These are phyloP conservation scores for Ascochyta fabae DNA, from an alignment of 2,329 filamentous ascomycete genomes.

Conservation along the genomic window DNA sequence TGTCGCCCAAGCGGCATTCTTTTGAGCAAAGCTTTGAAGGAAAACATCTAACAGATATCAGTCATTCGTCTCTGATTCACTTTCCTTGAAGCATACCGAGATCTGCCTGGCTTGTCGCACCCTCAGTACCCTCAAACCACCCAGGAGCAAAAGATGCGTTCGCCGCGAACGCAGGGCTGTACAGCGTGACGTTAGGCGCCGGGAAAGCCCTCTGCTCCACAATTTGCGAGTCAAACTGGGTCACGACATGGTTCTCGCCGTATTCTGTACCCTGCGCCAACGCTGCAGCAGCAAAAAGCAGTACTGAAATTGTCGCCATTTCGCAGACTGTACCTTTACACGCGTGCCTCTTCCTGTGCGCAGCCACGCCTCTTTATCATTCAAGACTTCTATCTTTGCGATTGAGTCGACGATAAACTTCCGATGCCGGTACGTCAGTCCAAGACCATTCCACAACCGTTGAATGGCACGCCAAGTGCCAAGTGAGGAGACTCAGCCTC, in stretches of 20 bases:
- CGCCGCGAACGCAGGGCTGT: slow-evolving; percentile 41
- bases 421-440: slow-evolving; percentile 29
- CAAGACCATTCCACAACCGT: slow-evolving; percentile 22
- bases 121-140: slow-evolving; percentile 40
- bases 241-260: slow-evolving; percentile 40
- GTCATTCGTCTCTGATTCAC: neutral
- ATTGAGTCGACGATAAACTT: slow-evolving; percentile 2
- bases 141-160: slow-evolving; percentile 37
- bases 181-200: slow-evolving; percentile 37
- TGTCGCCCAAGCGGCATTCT: slow-evolving; percentile 43
- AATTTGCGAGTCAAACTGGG: slow-evolving; percentile 37
- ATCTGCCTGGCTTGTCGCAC: slow-evolving; percentile 37
- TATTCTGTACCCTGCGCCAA: slow-evolving; percentile 35
- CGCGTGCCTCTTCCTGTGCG: neutral
- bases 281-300: slow-evolving; percentile 22
- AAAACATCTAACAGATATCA: slow-evolving; percentile 30
- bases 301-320: slow-evolving; percentile 14
- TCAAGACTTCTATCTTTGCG: neutral
- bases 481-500: slow-evolving; percentile 14
- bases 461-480: slow-evolving; percentile 30
- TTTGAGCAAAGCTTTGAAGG: slow-evolving; percentile 35
- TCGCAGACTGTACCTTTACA: neutral
- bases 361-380: slow-evolving; percentile 8
- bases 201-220: slow-evolving; percentile 46
- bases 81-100: slow-evolving; percentile 19